Percentiles rank a stretch among this genome's conserved stretches.
Evolutionary conservation across 1,284 basidiomycete genomes (phyloP).

Genomic region (Trichosporon ovoides): DNA sequence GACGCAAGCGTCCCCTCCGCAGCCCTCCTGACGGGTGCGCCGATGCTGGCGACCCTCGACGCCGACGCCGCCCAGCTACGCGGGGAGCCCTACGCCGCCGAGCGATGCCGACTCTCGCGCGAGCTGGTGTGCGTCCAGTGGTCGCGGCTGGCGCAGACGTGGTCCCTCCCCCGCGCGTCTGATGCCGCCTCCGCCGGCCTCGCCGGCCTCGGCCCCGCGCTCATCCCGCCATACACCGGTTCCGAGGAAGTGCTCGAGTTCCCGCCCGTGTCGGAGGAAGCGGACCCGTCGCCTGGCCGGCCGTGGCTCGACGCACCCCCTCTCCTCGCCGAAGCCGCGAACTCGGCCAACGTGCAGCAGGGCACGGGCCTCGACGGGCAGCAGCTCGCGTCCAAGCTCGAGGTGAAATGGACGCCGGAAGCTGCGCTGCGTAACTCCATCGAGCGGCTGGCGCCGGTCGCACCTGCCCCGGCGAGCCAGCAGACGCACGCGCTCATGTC

Average conservation of each 20-base stretch:
- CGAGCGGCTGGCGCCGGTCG: slow-evolving; percentile 12
- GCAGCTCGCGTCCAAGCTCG: slow-evolving; percentile 56
- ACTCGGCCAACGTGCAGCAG: slow-evolving; percentile 56
- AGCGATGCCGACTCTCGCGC: slow-evolving; percentile 57
- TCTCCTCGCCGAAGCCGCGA: slow-evolving; percentile 56
- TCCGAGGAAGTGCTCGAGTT: slow-evolving; percentile 37
- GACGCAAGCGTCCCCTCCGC: slow-evolving; percentile 67
- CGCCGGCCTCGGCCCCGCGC: slow-evolving; percentile 11
- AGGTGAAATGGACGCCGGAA: slow-evolving; percentile 63
- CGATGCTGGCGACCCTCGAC: slow-evolving; percentile 78
- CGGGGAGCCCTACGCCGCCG: slow-evolving; percentile 36
- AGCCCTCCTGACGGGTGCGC: slow-evolving; percentile 69
- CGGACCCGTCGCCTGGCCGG: slow-evolving; percentile 28
- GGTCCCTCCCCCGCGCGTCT: slow-evolving; percentile 60
- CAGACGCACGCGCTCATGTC: slow-evolving; percentile 59
- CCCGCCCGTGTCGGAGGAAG: slow-evolving; percentile 36
- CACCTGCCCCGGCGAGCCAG: neutral
- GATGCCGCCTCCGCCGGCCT: slow-evolving; percentile 58
- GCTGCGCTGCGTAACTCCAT: slow-evolving; percentile 65
- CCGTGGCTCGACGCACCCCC: slow-evolving; percentile 55
- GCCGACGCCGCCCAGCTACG: slow-evolving; percentile 53
- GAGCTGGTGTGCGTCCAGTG: slow-evolving; percentile 64
- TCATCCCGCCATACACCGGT: too few relatives aligned
- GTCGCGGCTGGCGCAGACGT: slow-evolving; percentile 63
- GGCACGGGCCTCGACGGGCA: slow-evolving; percentile 61